Evolutionary conservation across 345 rosid species (phyloP), one percentile per base, ranked within the genome.

Genomic region (Triadica sebifera): DNA sequence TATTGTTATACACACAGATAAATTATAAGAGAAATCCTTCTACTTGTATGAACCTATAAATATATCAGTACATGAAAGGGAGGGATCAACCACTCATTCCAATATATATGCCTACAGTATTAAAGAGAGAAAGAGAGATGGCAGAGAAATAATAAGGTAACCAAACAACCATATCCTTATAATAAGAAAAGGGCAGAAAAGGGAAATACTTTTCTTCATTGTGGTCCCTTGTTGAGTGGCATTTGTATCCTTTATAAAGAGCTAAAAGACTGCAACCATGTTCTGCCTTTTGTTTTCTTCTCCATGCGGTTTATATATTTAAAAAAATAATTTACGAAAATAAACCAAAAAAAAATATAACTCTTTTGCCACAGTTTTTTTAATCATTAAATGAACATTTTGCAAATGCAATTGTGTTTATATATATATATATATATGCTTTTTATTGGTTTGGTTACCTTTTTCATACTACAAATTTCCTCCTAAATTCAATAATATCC

Each of bases 201-300:
- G 17, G 46, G 55, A 16, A 39, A 47, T 41, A 45, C 34, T 66
- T 72, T 59, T 29, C 0, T 2, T 43, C 56, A 13, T 9, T 25
- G 71, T 70, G 82, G 79, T 24, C 76, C 73, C 70, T 24, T 3
- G 4, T 12, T 19, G 47, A 49, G 19, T 66, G 46, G 8, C 38
- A 3, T 3, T 6, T 20, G 34, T 29, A 2, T 2, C 34, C 34
- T 29, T 2, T 29, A n/a, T 15, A 66, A 34, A 59, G 59, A 39
- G 56, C 58, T 59, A 78, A 77, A 59, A 73, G 69, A 73, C 84
- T 50, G 73, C 80, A 8, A 66, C 51, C 75, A 69, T 65, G 77
- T 76, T 69, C 72, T 64, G 5, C 59, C 65, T n/a, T 17, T 73
- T 56, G 70, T 80, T 72, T 76, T 68, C 72, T 64, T 67, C 73